Evolutionary conservation across 148 eudicot genomes (phyloP).

Genomic region (Fagopyrum esculentum): DNA sequence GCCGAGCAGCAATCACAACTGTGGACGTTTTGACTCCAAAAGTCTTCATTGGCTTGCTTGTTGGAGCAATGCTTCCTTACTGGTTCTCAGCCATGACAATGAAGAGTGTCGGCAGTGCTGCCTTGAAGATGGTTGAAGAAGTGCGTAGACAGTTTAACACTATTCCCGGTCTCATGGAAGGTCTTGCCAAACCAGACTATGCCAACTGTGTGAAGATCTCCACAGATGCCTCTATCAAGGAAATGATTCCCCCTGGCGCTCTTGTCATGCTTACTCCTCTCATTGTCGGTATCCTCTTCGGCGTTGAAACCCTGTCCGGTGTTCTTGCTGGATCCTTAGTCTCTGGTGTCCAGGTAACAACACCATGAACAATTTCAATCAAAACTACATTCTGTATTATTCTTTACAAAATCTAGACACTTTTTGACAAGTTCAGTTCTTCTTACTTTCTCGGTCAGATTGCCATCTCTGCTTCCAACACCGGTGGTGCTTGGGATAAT

Average conservation of each 20-base stretch:
- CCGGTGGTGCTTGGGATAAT: slow-evolving; percentile 94
- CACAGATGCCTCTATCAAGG: slow-evolving; percentile 40
- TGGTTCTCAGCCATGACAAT: slow-evolving; percentile 57
- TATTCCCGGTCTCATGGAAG: slow-evolving; percentile 44
- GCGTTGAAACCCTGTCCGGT: slow-evolving; percentile 52
- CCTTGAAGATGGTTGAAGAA: slow-evolving; percentile 47
- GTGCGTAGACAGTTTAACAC: slow-evolving; percentile 37
- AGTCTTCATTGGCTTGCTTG: slow-evolving; percentile 41
- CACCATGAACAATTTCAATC: background rate
- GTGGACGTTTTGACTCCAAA: slow-evolving; percentile 43
- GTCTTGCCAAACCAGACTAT: slow-evolving; percentile 39
- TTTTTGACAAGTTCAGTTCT: background rate
- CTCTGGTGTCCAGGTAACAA: slow-evolving; percentile 52
- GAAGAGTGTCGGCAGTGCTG: slow-evolving; percentile 50
- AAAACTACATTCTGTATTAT: background rate
- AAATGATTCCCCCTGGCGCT: slow-evolving; percentile 55
- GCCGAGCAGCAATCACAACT: slow-evolving; percentile 35
- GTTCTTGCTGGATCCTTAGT: slow-evolving; percentile 55
- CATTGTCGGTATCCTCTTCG: slow-evolving; percentile 44
- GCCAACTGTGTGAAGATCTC: slow-evolving; percentile 45
- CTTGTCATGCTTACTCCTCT: slow-evolving; percentile 53
- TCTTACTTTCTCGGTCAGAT: slow-evolving; percentile 26
- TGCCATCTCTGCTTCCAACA: slow-evolving; percentile 89
- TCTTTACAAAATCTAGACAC: too few species aligned
- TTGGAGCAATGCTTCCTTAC: slow-evolving; percentile 49